phyloP scores from a whole-genome alignment of 768 basidiomycete genomes.

The Russula sp. region DNA sequence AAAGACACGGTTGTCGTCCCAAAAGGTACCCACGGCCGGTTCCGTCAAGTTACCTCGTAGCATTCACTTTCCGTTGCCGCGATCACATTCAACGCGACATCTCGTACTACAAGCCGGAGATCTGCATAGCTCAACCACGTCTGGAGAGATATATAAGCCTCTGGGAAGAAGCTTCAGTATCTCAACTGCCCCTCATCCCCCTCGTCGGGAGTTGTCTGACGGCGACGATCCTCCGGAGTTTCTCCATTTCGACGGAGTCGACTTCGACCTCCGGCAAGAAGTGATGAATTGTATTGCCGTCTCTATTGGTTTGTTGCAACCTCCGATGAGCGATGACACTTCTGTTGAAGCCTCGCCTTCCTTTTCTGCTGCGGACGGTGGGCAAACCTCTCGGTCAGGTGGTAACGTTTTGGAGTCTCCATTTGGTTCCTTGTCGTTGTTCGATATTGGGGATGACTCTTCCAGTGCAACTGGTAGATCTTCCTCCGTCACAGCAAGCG shows the following conservation, averaged over 20 bases:
- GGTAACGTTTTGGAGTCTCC: conserved; percentile 50
- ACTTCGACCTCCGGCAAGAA: conserved; percentile 92
- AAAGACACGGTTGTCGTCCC: conserved; percentile 24
- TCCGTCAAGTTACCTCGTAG: conserved; percentile 16
- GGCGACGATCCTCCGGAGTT: conserved; percentile 13
- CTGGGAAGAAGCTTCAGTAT: conserved; percentile 22
- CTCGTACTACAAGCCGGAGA: conserved; percentile 76
- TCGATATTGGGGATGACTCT: conserved; percentile 66
- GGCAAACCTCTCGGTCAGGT: conserved; percentile 27
- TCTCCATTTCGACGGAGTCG: conserved; percentile 44
- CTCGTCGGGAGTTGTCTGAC: conserved; percentile 18
- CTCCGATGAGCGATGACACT: conserved; percentile 64
- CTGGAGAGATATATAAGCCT: conserved; percentile 39
- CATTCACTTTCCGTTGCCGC: conserved; percentile 24
- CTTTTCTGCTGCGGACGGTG: conserved; percentile 43
- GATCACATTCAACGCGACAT: conserved; percentile 41
- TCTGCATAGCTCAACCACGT: conserved; percentile 53
- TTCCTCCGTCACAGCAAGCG: conserved; percentile 41
- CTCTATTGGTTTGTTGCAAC: conserved; percentile 90
- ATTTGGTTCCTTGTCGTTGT: conserved; percentile 66
- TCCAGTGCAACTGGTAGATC: conserved; percentile 60
- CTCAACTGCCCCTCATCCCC: conserved; percentile 13
- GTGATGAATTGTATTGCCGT: conserved; percentile 98
- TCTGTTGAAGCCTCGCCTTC: conserved; percentile 64
- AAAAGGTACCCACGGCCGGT: conserved; percentile 28